Percentiles rank a stretch among this genome's conserved stretches.
phyloP scores from a whole-genome alignment of 1,284 basidiomycete species.

The Moesziomyces antarcticus region DNA sequence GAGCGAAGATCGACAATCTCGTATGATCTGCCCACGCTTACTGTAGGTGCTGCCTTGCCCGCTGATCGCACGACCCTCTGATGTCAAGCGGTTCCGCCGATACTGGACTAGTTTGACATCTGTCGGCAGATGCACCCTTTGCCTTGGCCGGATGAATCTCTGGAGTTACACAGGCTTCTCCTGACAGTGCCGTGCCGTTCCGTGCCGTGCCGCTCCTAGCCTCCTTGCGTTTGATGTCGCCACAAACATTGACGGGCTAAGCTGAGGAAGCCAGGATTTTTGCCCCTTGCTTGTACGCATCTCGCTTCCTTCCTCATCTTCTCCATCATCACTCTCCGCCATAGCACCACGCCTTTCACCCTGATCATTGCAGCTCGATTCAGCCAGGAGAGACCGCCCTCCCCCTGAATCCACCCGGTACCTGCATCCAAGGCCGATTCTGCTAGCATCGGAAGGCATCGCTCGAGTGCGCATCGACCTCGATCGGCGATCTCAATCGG shows the following conservation, averaged over 20 bases:
- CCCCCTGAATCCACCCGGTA: neutral
- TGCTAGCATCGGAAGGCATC: neutral
- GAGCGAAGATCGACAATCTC: neutral
- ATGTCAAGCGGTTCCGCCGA: neutral
- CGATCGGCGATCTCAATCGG: too few species aligned
- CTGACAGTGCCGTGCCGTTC: constrained; percentile 1
- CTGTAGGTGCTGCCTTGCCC: too few species aligned
- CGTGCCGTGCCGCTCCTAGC: neutral
- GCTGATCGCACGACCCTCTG: too few species aligned
- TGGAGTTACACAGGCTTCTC: neutral
- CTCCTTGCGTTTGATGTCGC: constrained; percentile 7
- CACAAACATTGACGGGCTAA: constrained; percentile 19
- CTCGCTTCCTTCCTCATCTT: constrained; percentile 2
- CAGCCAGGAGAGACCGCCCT: neutral
- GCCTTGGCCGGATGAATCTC: neutral
- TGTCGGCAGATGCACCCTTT: too few species aligned
- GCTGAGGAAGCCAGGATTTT: constrained; percentile 3
- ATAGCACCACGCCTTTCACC: neutral
- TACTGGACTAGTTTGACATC: too few species aligned
- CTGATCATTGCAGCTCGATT: neutral
- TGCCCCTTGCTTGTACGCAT: constrained; percentile 16
- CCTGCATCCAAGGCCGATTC: neutral
- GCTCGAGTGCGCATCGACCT: too few species aligned
- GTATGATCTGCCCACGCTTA: neutral
- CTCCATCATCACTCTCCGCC: neutral